These are phyloP conservation scores for Coemansia sp. DNA, from an alignment of 192 early-diverging fungal genomes.

Conservation along the genomic window DNA sequence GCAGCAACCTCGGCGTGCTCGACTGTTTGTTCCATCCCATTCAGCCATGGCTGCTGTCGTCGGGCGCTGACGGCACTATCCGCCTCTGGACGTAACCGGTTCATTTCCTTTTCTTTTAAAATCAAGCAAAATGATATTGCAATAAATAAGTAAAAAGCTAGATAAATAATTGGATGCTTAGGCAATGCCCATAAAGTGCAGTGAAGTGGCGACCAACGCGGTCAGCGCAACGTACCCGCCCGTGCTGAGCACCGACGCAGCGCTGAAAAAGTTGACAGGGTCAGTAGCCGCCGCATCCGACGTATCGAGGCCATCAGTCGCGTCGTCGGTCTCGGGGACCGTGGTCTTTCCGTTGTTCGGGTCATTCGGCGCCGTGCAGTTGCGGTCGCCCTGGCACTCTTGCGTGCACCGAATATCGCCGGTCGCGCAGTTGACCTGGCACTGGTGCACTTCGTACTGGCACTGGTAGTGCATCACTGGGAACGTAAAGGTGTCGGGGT, in stretches of 20 bases:
- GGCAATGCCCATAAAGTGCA: slow-evolving; percentile 39
- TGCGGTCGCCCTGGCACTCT: slow-evolving; percentile 52
- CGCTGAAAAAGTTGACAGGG: slow-evolving; percentile 49
- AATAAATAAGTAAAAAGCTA: slow-evolving; percentile 3
- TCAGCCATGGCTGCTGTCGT: slow-evolving; percentile 95
- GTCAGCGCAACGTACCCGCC: slow-evolving; percentile 42
- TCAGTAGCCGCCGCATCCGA: slow-evolving; percentile 17
- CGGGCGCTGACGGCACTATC: slow-evolving; percentile 86
- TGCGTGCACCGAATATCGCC: slow-evolving; percentile 56
- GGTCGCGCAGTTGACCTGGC: slow-evolving; percentile 54
- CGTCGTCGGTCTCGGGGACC: slow-evolving; percentile 30
- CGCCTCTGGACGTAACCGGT: slow-evolving; percentile 74
- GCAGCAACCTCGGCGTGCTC: slow-evolving; percentile 75
- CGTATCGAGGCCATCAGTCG: slow-evolving; percentile 41
- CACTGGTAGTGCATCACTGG: slow-evolving; percentile 56
- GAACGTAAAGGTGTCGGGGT: slow-evolving; percentile 53
- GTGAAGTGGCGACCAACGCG: slow-evolving; percentile 38
- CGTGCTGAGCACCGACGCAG: slow-evolving; percentile 31
- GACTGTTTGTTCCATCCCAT: slow-evolving; percentile 91
- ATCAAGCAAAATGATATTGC: neutral
- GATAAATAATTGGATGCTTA: slow-evolving; percentile 2
- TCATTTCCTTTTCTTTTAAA: neutral
- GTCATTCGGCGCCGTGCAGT: slow-evolving; percentile 56
- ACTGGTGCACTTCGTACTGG: slow-evolving; percentile 49
- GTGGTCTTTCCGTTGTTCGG: slow-evolving; percentile 48